Percentiles rank a stretch among this genome's conserved stretches.
phyloP scores from a whole-genome alignment of 768 basidiomycete genomes.

The Termitomyces sp. region DNA sequence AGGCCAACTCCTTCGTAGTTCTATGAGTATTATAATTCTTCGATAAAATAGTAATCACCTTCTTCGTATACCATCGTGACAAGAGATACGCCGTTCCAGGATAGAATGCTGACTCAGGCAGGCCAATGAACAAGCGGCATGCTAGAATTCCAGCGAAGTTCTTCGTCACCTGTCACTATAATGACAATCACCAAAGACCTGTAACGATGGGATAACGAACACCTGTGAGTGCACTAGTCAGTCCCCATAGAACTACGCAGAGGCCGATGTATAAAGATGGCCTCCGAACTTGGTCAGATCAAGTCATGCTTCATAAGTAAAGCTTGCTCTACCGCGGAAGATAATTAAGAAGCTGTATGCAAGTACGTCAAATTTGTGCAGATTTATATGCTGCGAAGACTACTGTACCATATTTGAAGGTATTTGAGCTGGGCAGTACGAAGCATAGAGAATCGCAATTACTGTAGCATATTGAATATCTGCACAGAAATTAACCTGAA shows the following conservation, averaged over 20 bases:
- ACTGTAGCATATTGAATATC: slow-evolving; percentile 51
- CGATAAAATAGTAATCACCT: slow-evolving; percentile 28
- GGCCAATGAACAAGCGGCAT: slow-evolving; percentile 58
- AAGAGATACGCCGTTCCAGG: slow-evolving; percentile 49
- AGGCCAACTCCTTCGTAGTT: slow-evolving; percentile 51
- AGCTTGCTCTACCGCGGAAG: slow-evolving; percentile 43
- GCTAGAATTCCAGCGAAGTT: slow-evolving; percentile 51
- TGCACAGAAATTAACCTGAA: slow-evolving; percentile 22
- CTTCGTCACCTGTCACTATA: slow-evolving; percentile 39
- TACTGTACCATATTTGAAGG: slow-evolving; percentile 59
- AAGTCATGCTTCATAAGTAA: background rate
- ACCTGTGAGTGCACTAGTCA: slow-evolving; percentile 61
- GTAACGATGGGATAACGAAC: slow-evolving; percentile 25
- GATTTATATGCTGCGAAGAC: background rate
- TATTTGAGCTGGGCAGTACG: slow-evolving; percentile 61
- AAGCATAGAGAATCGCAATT: slow-evolving; percentile 51
- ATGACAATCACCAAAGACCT: background rate
- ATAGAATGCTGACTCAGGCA: slow-evolving; percentile 67
- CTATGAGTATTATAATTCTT: background rate
- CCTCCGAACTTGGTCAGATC: slow-evolving; percentile 23
- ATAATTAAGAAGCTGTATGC: slow-evolving; percentile 46
- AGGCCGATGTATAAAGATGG: slow-evolving; percentile 60
- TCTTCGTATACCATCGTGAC: slow-evolving; percentile 55
- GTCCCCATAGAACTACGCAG: slow-evolving; percentile 61
- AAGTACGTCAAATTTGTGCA: background rate